phyloP scores from a whole-genome alignment of 1,284 basidiomycete genomes.

The Leccinum insolens region DNA sequence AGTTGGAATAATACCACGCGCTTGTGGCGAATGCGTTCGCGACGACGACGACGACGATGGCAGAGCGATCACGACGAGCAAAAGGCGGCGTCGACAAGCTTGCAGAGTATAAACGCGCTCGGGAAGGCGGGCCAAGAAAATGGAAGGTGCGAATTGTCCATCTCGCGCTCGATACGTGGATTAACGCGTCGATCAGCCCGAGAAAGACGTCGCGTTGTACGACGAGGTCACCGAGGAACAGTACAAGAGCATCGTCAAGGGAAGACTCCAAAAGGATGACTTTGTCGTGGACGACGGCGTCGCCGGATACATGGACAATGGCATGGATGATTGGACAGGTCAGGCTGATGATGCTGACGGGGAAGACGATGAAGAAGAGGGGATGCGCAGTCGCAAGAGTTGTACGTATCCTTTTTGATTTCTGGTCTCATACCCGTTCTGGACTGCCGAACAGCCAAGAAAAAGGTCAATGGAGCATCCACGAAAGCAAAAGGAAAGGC shows the following conservation, averaged over 20 bases:
- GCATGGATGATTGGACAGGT: constrained; percentile 89
- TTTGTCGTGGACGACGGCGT: constrained; percentile 96
- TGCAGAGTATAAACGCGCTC: constrained; percentile 51
- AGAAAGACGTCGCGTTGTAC: constrained; percentile 79
- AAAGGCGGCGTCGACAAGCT: constrained; percentile 45
- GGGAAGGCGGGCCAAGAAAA: constrained; percentile 52
- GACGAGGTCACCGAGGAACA: constrained; percentile 94
- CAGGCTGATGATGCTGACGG: constrained; percentile 48
- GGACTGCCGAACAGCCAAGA: constrained; percentile 37
- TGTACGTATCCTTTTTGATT: constrained; percentile 36
- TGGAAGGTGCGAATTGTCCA: constrained; percentile 41
- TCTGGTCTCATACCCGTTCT: neutral
- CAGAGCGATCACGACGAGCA: constrained; percentile 38
- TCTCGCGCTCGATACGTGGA: constrained; percentile 3
- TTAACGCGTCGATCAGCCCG: constrained; percentile 42
- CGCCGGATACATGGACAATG: constrained; percentile 93
- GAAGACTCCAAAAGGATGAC: constrained; percentile 88
- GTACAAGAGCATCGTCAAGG: constrained; percentile 85
- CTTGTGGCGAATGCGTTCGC: constrained; percentile 28
- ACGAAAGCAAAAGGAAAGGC: constrained; percentile 43
- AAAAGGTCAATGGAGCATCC: constrained; percentile 44
- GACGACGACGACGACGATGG: constrained; percentile 34
- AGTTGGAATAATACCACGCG: constrained; percentile 27
- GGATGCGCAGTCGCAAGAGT: constrained; percentile 40
- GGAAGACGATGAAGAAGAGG: constrained; percentile 41